Base-by-base conservation (phyloP, 106 monocot species). In the Dioscorea zingiberensis region DNA sequence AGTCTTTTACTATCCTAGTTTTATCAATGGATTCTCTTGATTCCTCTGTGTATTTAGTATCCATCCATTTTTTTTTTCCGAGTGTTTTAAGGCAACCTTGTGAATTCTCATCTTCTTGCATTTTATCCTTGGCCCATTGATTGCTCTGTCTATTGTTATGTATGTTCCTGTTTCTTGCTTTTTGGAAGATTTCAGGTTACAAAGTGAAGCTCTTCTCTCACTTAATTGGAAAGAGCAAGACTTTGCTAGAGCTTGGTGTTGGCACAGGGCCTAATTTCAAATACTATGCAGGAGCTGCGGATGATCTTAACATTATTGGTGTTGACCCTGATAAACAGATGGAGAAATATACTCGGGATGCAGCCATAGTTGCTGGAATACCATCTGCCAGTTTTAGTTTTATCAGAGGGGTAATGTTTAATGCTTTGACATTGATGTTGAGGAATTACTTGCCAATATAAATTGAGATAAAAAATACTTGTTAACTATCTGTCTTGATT, bases 181-280 rank as follows among this genome's bases (percentile, higher is more conserved):
- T n/a, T n/a, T n/a, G n/a, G n/a, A n/a, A n/a, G n/a, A n/a, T n/a
- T n/a, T n/a, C n/a, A n/a, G n/a, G n/a, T n/a, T n/a, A n/a, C n/a
- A n/a, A n/a, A n/a, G n/a, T n/a, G n/a, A n/a, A n/a, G n/a, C n/a
- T n/a, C n/a, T n/a, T n/a, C n/a, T n/a, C n/a, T n/a, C n/a, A n/a
- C n/a, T n/a, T n/a, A n/a, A n/a, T n/a, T 13, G 81, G 61, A 11
- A 55, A 76, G 21, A 62, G 62, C 45, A 87, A 79, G 73, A 83
- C 76, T 16, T 56, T 90, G 64, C 59, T 90, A 7, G 94, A 94
- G 73, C 73, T 94, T 18, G 94, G 90, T 30, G 76, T 94, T 54
- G 90, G 94, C 44, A 87, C 84, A 4, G 94, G 90, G 8, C 84
- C 94, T 63, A 94, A 94, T 64, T 72, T 94, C 58, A 90, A 78